phyloP scores from a whole-genome alignment of 2,329 filamentous ascomycete genomes.

The Trichoderma sp. region DNA sequence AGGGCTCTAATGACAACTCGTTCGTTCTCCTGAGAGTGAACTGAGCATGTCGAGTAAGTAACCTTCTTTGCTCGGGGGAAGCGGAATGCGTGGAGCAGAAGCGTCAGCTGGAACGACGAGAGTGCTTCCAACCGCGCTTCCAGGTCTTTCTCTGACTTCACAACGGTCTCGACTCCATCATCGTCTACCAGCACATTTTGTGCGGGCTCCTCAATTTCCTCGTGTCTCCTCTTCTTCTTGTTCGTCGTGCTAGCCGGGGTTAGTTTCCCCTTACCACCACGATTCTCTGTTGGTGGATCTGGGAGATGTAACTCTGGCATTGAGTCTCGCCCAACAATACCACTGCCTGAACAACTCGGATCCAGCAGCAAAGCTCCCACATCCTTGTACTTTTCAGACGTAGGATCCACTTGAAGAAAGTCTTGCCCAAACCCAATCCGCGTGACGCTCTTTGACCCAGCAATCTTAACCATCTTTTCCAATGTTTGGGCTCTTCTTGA shows the following conservation, averaged over 20 bases:
- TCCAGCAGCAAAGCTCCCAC: conserved; percentile 86
- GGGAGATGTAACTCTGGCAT: conserved; percentile 67
- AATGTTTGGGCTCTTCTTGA: conserved; percentile 70
- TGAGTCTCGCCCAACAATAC: conserved; percentile 87
- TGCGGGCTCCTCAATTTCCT: conserved; percentile 36
- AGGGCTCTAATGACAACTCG: conserved; percentile 74
- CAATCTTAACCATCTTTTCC: conserved; percentile 78
- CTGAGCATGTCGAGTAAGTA: conserved; percentile 92
- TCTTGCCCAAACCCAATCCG: conserved; percentile 74
- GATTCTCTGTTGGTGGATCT: conserved; percentile 30
- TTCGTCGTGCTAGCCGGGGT: conserved; percentile 28
- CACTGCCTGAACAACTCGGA: conserved; percentile 93
- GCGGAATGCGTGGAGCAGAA: conserved; percentile 79
- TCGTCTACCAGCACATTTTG: conserved; percentile 54
- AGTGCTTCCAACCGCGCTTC: conserved; percentile 69
- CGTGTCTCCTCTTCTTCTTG: conserved; percentile 50
- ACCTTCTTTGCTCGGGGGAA: conserved; percentile 77
- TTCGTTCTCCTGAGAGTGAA: conserved; percentile 88
- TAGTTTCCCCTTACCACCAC: neutral
- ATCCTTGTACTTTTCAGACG: conserved; percentile 59
- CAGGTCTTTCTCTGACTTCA: conserved; percentile 58
- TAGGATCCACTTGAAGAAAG: conserved; percentile 75
- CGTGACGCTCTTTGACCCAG: conserved; percentile 68
- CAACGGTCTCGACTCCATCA: conserved; percentile 56
- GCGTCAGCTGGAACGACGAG: conserved; percentile 76